A percentile compares a stretch with the other conserved stretches of the same genome.
Evolutionary conservation across 2,329 filamentous ascomycete species (phyloP).

Genomic region (Geosmithia putterillii): DNA sequence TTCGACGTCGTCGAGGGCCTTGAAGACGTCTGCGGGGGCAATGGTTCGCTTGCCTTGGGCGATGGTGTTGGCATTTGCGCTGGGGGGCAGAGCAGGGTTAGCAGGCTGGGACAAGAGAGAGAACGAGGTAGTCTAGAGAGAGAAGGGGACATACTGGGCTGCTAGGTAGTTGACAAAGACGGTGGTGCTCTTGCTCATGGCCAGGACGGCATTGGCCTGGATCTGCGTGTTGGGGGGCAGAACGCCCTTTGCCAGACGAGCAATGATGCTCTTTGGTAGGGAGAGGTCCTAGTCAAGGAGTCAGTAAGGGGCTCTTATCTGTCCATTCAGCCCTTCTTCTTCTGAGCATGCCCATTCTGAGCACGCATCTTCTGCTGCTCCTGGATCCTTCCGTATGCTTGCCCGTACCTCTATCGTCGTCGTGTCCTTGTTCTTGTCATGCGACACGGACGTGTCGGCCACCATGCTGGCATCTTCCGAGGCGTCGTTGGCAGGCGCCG

Average conservation of each 20-base stretch:
- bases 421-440: conserved; percentile 21
- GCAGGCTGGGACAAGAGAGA: neutral
- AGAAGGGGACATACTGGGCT: conserved; percentile 46
- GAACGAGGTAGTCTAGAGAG: neutral
- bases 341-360: neutral
- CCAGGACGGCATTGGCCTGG: conserved; percentile 68
- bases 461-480: conserved; percentile 8
- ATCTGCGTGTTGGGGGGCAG: conserved; percentile 73
- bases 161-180: conserved; percentile 76
- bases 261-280: conserved; percentile 71
- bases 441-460: conserved; percentile 6
- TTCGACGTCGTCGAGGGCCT: conserved; percentile 65
- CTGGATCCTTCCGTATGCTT: no score
- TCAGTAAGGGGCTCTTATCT: neutral
- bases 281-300: conserved; percentile 49
- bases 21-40: conserved; percentile 61
- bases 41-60: conserved; percentile 66
- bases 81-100: conserved; percentile 17
- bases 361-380: no score
- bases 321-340: neutral
- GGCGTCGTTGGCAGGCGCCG: conserved; percentile 7
- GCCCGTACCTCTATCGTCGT: conserved; percentile 39
- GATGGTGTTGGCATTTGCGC: conserved; percentile 61
- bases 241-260: conserved; percentile 66
- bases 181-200: conserved; percentile 69